phyloP scores from a whole-genome alignment of 768 basidiomycete species.

The Neoboletus magnificus region DNA sequence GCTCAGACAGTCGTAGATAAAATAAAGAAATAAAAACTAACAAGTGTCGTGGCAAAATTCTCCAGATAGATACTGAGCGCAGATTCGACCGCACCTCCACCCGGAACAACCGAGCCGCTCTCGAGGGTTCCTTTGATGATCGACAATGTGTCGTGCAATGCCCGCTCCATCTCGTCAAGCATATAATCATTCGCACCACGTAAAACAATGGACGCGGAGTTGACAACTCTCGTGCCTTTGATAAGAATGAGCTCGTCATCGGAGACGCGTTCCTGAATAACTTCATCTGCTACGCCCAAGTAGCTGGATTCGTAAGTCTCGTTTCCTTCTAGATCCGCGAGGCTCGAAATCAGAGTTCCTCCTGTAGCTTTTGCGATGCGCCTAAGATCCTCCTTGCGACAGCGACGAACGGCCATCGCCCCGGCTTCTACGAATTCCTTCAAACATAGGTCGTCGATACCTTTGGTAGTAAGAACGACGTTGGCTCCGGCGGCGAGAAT shows the following conservation, averaged over 20 bases:
- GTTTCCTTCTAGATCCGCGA: slow-evolving; percentile 96
- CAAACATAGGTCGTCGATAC: slow-evolving; percentile 95
- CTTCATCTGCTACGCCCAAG: slow-evolving; percentile 93
- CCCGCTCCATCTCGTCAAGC: slow-evolving; percentile 99
- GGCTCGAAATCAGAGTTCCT: slow-evolving; percentile 85
- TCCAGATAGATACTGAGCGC: slow-evolving; percentile 96
- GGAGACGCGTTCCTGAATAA: slow-evolving; percentile 94
- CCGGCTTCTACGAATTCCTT: slow-evolving; percentile 99
- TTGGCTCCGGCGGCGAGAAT: slow-evolving; percentile 95
- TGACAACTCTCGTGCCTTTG: slow-evolving; percentile 97
- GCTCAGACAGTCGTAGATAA: background rate
- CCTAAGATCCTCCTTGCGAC: slow-evolving; percentile 95
- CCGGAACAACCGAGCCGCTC: slow-evolving; percentile 93
- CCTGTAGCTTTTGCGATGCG: slow-evolving; percentile 97
- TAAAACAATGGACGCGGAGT: slow-evolving; percentile 86
- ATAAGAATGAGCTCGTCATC: slow-evolving; percentile 97
- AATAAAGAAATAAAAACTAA: slow-evolving; percentile 38
- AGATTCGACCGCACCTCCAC: slow-evolving; percentile 96
- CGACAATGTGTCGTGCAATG: slow-evolving; percentile 90
- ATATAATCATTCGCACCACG: slow-evolving; percentile 99
- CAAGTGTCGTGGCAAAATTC: slow-evolving; percentile 97
- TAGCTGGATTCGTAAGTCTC: slow-evolving; percentile 93
- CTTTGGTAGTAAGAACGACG: slow-evolving; percentile 95
- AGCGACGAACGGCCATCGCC: slow-evolving; percentile 96
- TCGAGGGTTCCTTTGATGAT: slow-evolving; percentile 97